These are phyloP conservation scores for Phialocephala subalpina DNA, from an alignment of 2,329 filamentous ascomycete genomes.

Conservation along the genomic window DNA sequence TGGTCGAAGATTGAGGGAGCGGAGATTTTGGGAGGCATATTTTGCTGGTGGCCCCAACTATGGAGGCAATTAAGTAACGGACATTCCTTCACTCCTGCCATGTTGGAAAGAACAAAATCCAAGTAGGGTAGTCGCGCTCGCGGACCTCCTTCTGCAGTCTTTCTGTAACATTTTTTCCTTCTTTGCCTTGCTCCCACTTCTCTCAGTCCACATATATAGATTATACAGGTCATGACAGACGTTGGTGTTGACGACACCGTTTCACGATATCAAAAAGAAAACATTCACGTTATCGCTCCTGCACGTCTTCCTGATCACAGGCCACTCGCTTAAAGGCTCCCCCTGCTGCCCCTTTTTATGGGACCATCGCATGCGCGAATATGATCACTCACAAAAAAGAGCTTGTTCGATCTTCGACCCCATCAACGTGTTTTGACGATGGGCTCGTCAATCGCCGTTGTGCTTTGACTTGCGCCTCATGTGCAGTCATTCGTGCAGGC, in stretches of 20 bases:
- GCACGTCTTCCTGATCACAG: slow-evolving; percentile 5
- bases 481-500: neutral
- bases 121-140: neutral
- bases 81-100: neutral
- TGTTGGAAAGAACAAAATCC: neutral
- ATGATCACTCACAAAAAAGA: slow-evolving; percentile 16
- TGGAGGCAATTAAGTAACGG: too few species aligned
- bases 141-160: neutral
- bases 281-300: neutral
- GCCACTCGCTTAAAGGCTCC: neutral
- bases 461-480: slow-evolving; percentile 5
- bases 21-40: neutral
- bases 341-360: too few species aligned
- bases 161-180: neutral
- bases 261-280: slow-evolving; percentile 17
- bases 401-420: slow-evolving; percentile 9
- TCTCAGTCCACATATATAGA: neutral
- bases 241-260: neutral
- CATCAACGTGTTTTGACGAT: slow-evolving; percentile 3
- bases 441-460: slow-evolving; percentile 3
- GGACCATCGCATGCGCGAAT: neutral
- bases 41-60: too few species aligned
- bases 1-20: neutral
- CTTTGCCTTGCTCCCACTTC: neutral
- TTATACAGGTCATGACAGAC: neutral